Base-by-base conservation (phyloP, 2,329 filamentous ascomycete genomes). In the Scedosporium minutisporum region DNA sequence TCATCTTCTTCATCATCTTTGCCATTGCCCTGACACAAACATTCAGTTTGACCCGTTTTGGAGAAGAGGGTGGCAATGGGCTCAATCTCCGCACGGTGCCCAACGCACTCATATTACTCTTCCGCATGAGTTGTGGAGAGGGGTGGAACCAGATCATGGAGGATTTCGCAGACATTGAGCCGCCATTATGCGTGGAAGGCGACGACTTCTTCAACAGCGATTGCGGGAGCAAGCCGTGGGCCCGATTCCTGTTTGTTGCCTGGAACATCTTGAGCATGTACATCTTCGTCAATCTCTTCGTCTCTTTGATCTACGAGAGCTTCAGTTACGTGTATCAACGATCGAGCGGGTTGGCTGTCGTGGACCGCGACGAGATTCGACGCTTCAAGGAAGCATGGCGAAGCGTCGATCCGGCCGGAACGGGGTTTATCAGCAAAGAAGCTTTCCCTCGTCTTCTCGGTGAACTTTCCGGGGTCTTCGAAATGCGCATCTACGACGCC, bases 211-310 rank as follows among this genome's bases (percentile, higher is more conserved):
- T 92, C 69, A 78, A 90, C 51, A 95, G 91, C 69, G 96, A 99
- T 75, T 99, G 95, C 71, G 95, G 95, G 64, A 96, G 93, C 76
- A 84, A 87, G 60, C 83, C 86, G 46, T 99, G 95, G 92, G 92
- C 95, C 6, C 83, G 92, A 60, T 85, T 87, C 41, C 80, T 99
- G 9, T 99, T 99, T 78, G 92, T 97, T 63, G 86, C 89, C 4
- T 99, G 95, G 95, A 99, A 99, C 78, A 93, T 99, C 69, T 83
- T 99, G 75, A 97, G 93, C 89, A 99, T 99, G 95, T 99, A 99
- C 77, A 96, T 99, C 70, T 99, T 99, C 71, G 93, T 97, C 71
- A 97, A 93, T 71, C 78, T 99, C 71, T 99, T 99, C 74, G 93
- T 99, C 64, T 99, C 95, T 58, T 86, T 99, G 73, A 99, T 99